phyloP scores from a whole-genome alignment of 768 basidiomycete genomes.

The Chalciporus sphaerocephalus region DNA sequence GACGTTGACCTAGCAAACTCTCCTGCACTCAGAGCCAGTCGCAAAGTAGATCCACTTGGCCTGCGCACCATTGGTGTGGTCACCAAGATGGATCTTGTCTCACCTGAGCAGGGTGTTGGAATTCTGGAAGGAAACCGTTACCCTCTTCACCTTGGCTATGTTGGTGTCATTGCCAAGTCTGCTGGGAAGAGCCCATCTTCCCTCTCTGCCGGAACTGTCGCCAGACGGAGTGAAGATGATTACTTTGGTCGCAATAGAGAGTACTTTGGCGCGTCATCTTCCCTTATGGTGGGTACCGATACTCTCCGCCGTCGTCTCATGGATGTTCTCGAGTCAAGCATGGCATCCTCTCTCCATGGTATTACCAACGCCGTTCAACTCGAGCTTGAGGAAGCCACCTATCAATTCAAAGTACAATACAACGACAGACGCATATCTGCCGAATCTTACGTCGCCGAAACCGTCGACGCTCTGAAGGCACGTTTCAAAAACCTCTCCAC shows the following conservation, averaged over 20 bases:
- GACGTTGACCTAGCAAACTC: constrained; percentile 99
- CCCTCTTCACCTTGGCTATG: constrained; percentile 95
- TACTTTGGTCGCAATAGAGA: constrained; percentile 65
- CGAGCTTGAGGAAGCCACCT: constrained; percentile 93
- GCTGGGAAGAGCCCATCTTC: constrained; percentile 50
- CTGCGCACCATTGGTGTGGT: constrained; percentile 95
- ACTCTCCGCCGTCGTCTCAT: constrained; percentile 87
- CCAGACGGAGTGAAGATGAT: constrained; percentile 55
- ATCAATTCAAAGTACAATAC: constrained; percentile 99
- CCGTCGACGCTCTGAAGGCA: constrained; percentile 86
- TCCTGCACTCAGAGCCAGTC: constrained; percentile 87
- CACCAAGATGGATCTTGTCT: constrained; percentile 98
- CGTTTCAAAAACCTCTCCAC: constrained; percentile 82
- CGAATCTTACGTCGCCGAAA: constrained; percentile 97
- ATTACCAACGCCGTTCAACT: constrained; percentile 97
- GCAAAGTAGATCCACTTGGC: constrained; percentile 92
- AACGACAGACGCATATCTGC: constrained; percentile 93
- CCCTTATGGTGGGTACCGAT: constrained; percentile 86
- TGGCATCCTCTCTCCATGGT: constrained; percentile 92
- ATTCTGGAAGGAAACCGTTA: constrained; percentile 90
- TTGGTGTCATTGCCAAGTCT: constrained; percentile 91
- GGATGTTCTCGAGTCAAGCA: constrained; percentile 96
- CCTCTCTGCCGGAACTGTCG: constrained; percentile 47
- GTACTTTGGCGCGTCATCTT: constrained; percentile 55
- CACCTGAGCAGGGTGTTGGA: constrained; percentile 72